phyloP scores from a whole-genome alignment of 345 rosid genomes.

The Corymbia maculata region DNA sequence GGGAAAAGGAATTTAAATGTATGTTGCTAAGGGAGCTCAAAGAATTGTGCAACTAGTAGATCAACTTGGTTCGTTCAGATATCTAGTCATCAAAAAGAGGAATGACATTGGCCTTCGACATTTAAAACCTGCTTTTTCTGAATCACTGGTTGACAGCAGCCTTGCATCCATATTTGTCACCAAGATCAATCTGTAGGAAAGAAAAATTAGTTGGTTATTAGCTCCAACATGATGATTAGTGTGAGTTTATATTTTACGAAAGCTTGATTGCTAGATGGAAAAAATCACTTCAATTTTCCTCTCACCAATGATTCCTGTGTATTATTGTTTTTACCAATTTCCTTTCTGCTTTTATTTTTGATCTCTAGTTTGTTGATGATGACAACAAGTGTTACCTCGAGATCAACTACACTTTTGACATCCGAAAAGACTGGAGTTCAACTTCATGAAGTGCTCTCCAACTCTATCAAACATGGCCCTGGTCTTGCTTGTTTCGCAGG shows the following conservation, averaged over 20 bases:
- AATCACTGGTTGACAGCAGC: background rate
- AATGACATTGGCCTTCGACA: background rate
- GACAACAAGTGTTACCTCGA: constrained; percentile 82
- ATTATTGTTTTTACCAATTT: background rate
- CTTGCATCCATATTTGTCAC: background rate
- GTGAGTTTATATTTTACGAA: background rate
- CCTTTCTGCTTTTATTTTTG: background rate
- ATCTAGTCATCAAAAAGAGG: background rate
- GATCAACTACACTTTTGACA: constrained; percentile 87
- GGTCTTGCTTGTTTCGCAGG: background rate
- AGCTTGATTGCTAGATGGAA: background rate
- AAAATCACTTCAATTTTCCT: background rate
- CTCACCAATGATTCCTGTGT: background rate
- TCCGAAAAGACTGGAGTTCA: constrained; percentile 59
- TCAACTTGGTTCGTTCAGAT: background rate
- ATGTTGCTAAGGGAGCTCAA: background rate
- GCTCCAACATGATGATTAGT: background rate
- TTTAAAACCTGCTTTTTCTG: background rate
- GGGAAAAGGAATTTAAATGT: background rate
- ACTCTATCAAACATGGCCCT: background rate
- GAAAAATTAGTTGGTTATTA: background rate
- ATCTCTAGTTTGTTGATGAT: constrained; percentile 64
- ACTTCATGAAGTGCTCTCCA: background rate
- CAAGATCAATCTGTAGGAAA: background rate
- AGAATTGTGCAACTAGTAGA: background rate